phyloP scores from a whole-genome alignment of 139 green algal genomes.

The Chlamydomonas sphaeroides region DNA sequence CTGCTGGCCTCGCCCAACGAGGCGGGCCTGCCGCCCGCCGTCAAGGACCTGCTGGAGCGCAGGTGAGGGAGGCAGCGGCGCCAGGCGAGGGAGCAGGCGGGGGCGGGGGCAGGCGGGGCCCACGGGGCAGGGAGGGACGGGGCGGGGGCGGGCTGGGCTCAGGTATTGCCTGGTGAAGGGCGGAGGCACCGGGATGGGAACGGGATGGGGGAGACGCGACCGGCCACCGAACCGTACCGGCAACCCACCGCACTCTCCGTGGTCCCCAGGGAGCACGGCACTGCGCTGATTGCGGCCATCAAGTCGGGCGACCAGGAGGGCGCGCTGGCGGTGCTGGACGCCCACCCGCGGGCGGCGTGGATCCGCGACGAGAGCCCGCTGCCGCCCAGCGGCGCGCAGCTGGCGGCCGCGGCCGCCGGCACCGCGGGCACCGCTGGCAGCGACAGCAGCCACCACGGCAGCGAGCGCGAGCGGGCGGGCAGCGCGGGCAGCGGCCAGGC shows the following conservation, averaged over 20 bases:
- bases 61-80: neutral
- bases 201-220: no score
- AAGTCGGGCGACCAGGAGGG: neutral
- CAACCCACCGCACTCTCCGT: no score
- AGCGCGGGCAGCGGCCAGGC: neutral
- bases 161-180: no score
- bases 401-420: neutral
- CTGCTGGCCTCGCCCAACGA: conserved; percentile 17
- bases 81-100: no score
- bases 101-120: no score
- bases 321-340: conserved; percentile 25
- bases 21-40: neutral
- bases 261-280: conserved; percentile 14
- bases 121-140: no score
- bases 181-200: no score
- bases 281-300: conserved; percentile 20
- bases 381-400: neutral
- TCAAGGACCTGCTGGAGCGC: conserved; percentile 35
- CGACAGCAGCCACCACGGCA: neutral
- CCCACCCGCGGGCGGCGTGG: conserved; percentile 27
- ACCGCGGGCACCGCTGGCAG: neutral
- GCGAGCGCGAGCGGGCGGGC: no score
- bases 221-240: no score
- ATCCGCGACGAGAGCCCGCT: neutral
- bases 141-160: no score